These are phyloP conservation scores for Wickerhamomyces chambardii DNA, from an alignment of 805 yeast species.

Conservation along the genomic window DNA sequence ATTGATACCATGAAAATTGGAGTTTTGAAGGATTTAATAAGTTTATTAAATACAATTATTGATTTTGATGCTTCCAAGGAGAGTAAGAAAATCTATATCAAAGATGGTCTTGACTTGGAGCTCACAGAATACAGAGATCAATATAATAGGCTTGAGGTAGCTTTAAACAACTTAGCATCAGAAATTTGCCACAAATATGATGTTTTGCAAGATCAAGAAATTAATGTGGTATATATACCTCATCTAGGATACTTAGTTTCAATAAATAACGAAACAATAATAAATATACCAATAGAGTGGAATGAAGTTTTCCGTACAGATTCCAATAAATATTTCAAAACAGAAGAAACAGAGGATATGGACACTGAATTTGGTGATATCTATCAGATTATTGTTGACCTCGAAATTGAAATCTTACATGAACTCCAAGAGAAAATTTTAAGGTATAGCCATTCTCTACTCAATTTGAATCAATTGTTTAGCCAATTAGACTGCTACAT, in stretches of 20 bases:
- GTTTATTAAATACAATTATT: slow-evolving; percentile 17
- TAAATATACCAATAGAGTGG: slow-evolving; percentile 15
- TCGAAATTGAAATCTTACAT: slow-evolving; percentile 30
- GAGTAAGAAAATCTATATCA: slow-evolving; percentile 17
- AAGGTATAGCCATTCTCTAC: slow-evolving; percentile 5
- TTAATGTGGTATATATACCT: slow-evolving; percentile 33
- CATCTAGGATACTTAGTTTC: slow-evolving; percentile 34
- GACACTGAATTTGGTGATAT: slow-evolving; percentile 33
- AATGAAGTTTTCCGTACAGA: slow-evolving; percentile 27
- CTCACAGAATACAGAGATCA: slow-evolving; percentile 18
- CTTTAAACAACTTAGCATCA: slow-evolving; percentile 17
- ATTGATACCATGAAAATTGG: no score
- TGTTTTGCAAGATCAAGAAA: slow-evolving; percentile 5
- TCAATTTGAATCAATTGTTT: slow-evolving; percentile 13
- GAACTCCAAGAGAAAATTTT: slow-evolving; percentile 19
- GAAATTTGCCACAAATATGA: slow-evolving; percentile 4
- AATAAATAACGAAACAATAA: slow-evolving; percentile 7
- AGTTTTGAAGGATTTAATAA: slow-evolving; percentile 7
- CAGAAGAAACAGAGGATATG: slow-evolving; percentile 17
- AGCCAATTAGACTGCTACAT: slow-evolving; percentile 29
- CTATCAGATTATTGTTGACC: slow-evolving; percentile 28
- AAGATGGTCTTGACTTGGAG: slow-evolving; percentile 19
- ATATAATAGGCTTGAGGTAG: slow-evolving; percentile 23
- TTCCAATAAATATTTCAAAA: slow-evolving; percentile 27
- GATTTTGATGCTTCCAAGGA: slow-evolving; percentile 28